Conservation (phyloP, 306 rosid genomes). For the Pterocarpus macrocarpus region DNA sequence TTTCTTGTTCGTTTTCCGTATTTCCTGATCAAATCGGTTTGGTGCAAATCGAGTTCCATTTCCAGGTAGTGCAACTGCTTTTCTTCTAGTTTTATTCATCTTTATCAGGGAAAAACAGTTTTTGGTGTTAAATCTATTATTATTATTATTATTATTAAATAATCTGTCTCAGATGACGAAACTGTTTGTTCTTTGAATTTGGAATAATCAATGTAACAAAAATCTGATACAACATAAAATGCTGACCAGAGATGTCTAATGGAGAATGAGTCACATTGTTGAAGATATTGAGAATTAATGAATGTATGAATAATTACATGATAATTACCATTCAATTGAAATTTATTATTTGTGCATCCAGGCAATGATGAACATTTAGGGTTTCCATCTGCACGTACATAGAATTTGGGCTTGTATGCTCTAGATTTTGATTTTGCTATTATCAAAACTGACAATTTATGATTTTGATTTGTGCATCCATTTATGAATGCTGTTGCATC, state of each 20-base stretch:
- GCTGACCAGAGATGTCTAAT: background rate
- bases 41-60: conserved; percentile 34
- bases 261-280: background rate
- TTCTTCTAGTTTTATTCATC: background rate
- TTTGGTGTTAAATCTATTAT: conserved; percentile 39
- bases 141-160: no score
- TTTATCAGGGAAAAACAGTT: background rate
- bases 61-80: conserved; percentile 42
- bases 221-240: background rate
- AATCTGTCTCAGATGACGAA: background rate
- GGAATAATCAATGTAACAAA: conserved; percentile 14
- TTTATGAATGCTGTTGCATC: background rate
- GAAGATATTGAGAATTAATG: background rate
- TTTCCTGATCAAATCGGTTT: conserved; percentile 38
- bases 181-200: conserved; percentile 9
- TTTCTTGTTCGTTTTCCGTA: background rate
- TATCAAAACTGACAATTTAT: conserved; percentile 7
- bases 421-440: conserved; percentile 23
- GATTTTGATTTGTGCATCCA: background rate
- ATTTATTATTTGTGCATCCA: conserved; percentile 17
- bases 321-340: background rate
- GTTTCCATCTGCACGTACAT: background rate
- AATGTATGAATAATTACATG: background rate
- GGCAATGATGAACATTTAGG: background rate
- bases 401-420: background rate